Conservation (phyloP, 768 basidiomycete genomes). For the Tricholoma saponaceum region DNA sequence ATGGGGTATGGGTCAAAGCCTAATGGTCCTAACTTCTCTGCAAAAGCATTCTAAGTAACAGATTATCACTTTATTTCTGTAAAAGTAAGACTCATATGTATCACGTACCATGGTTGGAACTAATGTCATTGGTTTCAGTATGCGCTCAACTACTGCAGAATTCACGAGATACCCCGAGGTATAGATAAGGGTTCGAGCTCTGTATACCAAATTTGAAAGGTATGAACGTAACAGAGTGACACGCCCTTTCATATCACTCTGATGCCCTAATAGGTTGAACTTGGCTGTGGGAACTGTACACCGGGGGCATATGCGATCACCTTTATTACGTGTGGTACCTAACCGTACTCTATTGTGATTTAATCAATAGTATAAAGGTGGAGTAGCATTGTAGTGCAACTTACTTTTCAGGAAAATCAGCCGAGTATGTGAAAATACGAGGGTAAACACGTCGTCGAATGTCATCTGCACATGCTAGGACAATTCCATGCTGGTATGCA, state of each 20-base stretch:
- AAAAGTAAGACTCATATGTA: not conserved
- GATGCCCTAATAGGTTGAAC: not conserved
- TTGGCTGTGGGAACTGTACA: not conserved
- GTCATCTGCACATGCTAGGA: not conserved
- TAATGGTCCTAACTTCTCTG: conserved; percentile 5
- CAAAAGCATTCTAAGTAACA: conserved; percentile 32
- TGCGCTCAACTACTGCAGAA: not conserved
- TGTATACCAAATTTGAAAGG: not conserved
- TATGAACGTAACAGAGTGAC: not conserved
- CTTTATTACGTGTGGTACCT: not conserved
- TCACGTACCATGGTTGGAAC: conserved; percentile 2
- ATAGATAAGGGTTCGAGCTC: not conserved
- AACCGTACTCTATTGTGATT: not conserved
- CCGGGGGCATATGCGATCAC: not conserved
- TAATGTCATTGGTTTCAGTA: not conserved
- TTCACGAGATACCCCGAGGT: not conserved
- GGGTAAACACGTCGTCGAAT: not conserved
- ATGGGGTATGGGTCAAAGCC: conserved; percentile 23
- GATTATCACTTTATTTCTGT: conserved; percentile 1
- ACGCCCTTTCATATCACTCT: not conserved
- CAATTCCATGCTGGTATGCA: not conserved
- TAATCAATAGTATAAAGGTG: not conserved
- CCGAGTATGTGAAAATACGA: not conserved
- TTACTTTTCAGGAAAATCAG: conserved; percentile 1
- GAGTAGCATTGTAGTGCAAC: not conserved